phyloP scores from a whole-genome alignment of 2,329 filamentous ascomycete genomes.

The Falciphora oryzae region DNA sequence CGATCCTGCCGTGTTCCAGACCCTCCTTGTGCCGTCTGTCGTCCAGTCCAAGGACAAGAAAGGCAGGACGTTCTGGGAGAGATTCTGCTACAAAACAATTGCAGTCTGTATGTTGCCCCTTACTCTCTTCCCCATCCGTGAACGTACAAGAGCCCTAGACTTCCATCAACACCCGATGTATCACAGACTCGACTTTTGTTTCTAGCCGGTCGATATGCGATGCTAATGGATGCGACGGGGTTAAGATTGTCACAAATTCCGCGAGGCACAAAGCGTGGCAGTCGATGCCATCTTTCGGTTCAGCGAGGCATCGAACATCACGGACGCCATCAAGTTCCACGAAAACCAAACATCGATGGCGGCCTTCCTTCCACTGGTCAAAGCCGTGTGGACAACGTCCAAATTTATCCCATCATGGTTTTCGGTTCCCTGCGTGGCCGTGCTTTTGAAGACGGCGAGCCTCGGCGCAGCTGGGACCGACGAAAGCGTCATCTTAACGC shows the following conservation, averaged over 20 bases:
- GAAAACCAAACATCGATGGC: neutral
- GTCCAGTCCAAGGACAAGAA: neutral
- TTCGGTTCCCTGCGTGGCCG: neutral
- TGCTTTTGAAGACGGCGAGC: neutral
- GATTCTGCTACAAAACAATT: conserved; percentile 1
- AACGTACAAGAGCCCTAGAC: neutral
- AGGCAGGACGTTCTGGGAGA: conserved; percentile 1
- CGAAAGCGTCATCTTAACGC: neutral
- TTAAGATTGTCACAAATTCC: neutral
- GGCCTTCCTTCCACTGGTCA: neutral
- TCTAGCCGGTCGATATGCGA: neutral
- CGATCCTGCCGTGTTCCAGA: neutral
- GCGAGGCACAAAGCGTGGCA: neutral
- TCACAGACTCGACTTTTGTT: neutral
- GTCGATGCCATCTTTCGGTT: neutral
- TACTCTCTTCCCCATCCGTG: neutral
- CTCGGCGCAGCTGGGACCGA: neutral
- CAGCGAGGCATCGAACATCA: neutral
- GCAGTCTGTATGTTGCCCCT: neutral
- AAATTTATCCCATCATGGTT: neutral
- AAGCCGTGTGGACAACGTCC: neutral
- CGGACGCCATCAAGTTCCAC: conserved; percentile 1
- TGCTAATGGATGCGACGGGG: neutral
- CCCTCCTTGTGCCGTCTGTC: conserved; percentile 1
- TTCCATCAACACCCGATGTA: neutral